Base-by-base conservation (phyloP, 768 basidiomycete genomes). In the Amanita rimosa region DNA sequence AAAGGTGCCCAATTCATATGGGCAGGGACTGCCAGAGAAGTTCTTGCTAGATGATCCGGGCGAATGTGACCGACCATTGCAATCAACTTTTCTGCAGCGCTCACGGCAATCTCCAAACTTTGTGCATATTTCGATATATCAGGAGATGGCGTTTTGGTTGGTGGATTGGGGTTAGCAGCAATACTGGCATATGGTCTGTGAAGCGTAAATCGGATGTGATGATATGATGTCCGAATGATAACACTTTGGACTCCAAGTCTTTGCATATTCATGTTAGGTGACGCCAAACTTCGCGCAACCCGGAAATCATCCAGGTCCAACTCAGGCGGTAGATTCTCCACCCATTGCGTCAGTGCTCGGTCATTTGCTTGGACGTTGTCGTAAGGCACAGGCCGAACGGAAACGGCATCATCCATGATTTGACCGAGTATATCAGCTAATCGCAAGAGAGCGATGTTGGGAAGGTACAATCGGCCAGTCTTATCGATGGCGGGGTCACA, bases 1-100 rank as follows among this genome's bases (percentile, higher is more conserved):
- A 84, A 85, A 0, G 86, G 84, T 3, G 81, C 82, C 81, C 85
- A 87, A 55, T 79, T 80, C 75, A 90, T 81, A 63, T 91, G 87
- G 2, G 84, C 85, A 29, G 85, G 85, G 6, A 87, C 83, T 7
- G 83, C 77, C 51, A 81, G 65, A 14, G 81, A 74, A 11, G 77
- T 74, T 47, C 79, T 85, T 33, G 78, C 76, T 27, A 86, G 67
- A 61, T 85, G 84, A 59, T 87, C 86, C 1, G 84, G 84, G 3
- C 83, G 77, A 34, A 82, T 79, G 62, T 85, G 84, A 29, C 76
- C 78, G 42, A 81, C 82, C 63, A 89, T 81, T 3, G 82, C 76
- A 57, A 90, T 85, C 33, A 91, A 70, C 61, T 82, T 81, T 62
- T 83, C 81, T 2, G 88, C 88, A 36, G 84, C 81, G 45, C 74